Evolutionary conservation across 768 basidiomycete species (phyloP), one percentile per base, ranked within the genome.

Genomic region (Chalciporus chontae): DNA sequence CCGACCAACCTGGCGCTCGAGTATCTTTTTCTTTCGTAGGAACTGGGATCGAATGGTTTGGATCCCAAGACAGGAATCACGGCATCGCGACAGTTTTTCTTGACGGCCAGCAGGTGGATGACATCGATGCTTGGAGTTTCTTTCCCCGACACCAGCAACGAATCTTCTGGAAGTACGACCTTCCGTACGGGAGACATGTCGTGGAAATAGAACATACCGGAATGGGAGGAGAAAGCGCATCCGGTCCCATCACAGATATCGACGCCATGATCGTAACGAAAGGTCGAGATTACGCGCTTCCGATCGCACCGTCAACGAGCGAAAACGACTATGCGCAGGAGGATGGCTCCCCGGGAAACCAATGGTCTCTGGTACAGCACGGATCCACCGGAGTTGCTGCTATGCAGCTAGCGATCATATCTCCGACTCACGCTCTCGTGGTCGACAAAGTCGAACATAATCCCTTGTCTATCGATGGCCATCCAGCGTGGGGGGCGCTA

Each of bases 381-480:
- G 89, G 89, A 13, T 74, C 78, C 15, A 89, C 86, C 13, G 89
- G 89, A 14, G 84, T 90, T 11, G 72, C 80, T 50, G 89, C 88
- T 3, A 90, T 90, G 87, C 87, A 90, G 63, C 63, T 90, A 50
- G 72, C 73, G 6, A 68, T 90, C 50, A 73, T 90, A 54, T 90
- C 88, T 4, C 60, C 77, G 14, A 79, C 77, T 8, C 86, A 87
- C 56, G 87, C 80, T 14, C 66, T 90, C 54, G 75, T 92, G 43
- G 63, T 92, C 34, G 89, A 92, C 76, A 91, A 91, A 67, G 88
- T 90, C 21, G 88, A 90, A 63, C 87, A 90, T 66, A 91, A 92
- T 60, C 89, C 88, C 27, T 69, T 90, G 43, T 78, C 79, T 1
- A 72, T 90, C 61, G 67, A 78, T 53, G 84, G 84, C 0, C 89